Conservation (phyloP, 202 grass and related monocot genomes). For the Musa balbisiana region DNA sequence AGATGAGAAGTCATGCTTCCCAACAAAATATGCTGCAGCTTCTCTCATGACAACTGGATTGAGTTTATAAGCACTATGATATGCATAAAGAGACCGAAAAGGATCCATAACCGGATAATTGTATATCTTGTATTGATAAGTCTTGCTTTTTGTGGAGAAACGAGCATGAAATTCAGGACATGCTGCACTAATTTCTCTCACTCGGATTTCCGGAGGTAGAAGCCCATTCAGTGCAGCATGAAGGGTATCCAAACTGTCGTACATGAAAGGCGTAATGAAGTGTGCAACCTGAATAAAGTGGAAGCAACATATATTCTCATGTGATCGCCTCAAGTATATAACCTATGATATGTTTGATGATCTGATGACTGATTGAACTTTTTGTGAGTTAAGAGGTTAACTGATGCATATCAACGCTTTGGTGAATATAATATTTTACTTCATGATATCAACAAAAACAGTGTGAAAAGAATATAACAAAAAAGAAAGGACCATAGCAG, state of each 20-base stretch:
- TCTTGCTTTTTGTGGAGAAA: slow-evolving; percentile 73
- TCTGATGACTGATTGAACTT: slow-evolving; percentile 4
- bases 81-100: slow-evolving; percentile 57
- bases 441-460: too few relatives aligned
- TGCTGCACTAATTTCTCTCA: slow-evolving; percentile 77
- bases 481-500: slow-evolving; percentile 17
- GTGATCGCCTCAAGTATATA: background rate
- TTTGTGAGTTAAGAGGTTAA: background rate
- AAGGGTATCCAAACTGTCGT: slow-evolving; percentile 48
- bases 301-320: slow-evolving; percentile 10
- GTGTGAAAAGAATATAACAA: background rate
- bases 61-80: slow-evolving; percentile 70
- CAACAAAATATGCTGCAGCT: slow-evolving; percentile 78
- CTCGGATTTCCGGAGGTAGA: slow-evolving; percentile 74
- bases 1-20: slow-evolving; percentile 83
- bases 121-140: slow-evolving; percentile 93
- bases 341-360: background rate
- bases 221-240: slow-evolving; percentile 84
- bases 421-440: too few relatives aligned
- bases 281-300: slow-evolving; percentile 59
- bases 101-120: slow-evolving; percentile 84
- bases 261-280: slow-evolving; percentile 71
- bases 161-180: slow-evolving; percentile 72
- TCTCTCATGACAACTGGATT: slow-evolving; percentile 63
- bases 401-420: too few relatives aligned